Percentiles rank a stretch among this genome's conserved stretches.
Evolutionary conservation across 257 asterid species (phyloP).

Genomic region (Petunia axillaris): DNA sequence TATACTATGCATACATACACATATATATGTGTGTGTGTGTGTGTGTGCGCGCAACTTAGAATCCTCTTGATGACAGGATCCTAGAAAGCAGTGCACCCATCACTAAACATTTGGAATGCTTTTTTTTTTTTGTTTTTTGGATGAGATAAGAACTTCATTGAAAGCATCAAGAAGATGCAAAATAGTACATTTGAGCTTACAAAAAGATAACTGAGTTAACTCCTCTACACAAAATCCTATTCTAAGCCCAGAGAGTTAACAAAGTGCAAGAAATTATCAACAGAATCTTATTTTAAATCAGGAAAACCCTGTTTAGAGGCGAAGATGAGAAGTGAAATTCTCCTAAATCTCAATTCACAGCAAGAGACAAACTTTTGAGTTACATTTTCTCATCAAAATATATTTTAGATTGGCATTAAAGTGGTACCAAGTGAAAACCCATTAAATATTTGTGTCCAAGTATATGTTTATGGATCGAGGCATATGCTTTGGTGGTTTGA

Average conservation of each 20-base stretch:
- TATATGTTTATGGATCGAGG: neutral
- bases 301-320: neutral
- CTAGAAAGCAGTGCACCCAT: neutral
- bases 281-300: neutral
- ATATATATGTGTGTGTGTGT: too few relatives aligned
- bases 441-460: neutral
- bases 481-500: neutral
- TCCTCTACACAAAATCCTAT: too few relatives aligned
- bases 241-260: too few relatives aligned
- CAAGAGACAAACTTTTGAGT: neutral
- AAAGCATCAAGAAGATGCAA: too few relatives aligned
- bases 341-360: neutral
- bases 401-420: neutral
- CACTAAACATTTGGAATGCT: neutral
- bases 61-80: constrained; percentile 11
- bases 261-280: too few relatives aligned
- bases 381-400: neutral
- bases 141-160: too few relatives aligned
- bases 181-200: too few relatives aligned
- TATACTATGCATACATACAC: too few relatives aligned
- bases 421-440: neutral
- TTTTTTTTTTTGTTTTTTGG: too few relatives aligned
- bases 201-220: too few relatives aligned
- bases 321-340: neutral
- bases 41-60: neutral